Evolutionary conservation across 345 rosid species (phyloP).

Genomic region (Cardamine resedifolia): DNA sequence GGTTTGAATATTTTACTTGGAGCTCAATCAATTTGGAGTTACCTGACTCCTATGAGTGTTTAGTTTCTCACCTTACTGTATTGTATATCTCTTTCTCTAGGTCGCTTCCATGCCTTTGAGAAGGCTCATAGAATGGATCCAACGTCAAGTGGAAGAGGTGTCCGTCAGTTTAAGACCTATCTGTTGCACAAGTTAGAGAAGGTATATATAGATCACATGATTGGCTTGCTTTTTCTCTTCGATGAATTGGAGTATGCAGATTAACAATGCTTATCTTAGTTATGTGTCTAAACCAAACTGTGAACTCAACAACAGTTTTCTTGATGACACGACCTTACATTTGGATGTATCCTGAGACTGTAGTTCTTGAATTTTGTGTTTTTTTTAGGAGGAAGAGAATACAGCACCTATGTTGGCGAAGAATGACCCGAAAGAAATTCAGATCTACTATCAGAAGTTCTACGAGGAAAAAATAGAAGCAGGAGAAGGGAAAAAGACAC

Average conservation of each 20-base stretch:
- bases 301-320: slow-evolving; percentile 7
- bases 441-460: slow-evolving; percentile 62
- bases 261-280: background rate
- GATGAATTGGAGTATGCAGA: background rate
- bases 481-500: slow-evolving; percentile 59
- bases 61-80: background rate
- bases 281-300: background rate
- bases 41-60: background rate
- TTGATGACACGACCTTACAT: background rate
- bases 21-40: background rate
- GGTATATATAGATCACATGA: slow-evolving; percentile 46
- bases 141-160: slow-evolving; percentile 71
- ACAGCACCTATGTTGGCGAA: slow-evolving; percentile 45
- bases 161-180: slow-evolving; percentile 92
- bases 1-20: background rate
- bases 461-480: slow-evolving; percentile 57
- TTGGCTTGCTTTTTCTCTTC: background rate
- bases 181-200: slow-evolving; percentile 72
- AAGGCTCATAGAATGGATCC: slow-evolving; percentile 77
- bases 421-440: slow-evolving; percentile 69
- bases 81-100: slow-evolving; percentile 40
- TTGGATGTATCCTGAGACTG: background rate
- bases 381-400: slow-evolving; percentile 63
- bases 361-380: slow-evolving; percentile 21
- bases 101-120: slow-evolving; percentile 94